Percentiles rank a stretch among this genome's conserved stretches.
Conservation (phyloP, 345 rosid species). For the Citrus sp. region DNA sequence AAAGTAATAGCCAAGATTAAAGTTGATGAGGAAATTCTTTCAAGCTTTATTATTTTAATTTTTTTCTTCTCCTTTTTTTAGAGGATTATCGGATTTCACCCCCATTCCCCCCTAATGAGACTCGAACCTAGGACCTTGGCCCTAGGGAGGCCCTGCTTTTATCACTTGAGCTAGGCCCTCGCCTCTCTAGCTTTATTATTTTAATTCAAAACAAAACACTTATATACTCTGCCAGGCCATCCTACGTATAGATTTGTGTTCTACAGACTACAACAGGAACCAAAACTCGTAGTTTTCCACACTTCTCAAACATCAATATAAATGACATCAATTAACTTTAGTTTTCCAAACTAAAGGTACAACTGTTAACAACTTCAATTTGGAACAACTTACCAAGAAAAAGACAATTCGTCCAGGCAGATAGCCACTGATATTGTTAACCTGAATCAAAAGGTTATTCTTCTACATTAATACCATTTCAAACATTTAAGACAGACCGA, state of each 20-base stretch:
- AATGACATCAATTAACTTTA: background rate
- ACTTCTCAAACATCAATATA: background rate
- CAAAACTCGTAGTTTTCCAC: background rate
- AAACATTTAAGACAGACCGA: background rate
- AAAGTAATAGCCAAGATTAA: background rate
- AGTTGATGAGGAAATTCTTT: background rate
- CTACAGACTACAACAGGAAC: background rate
- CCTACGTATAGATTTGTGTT: background rate
- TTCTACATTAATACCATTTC: conserved; percentile 4
- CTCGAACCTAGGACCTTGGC: too few species aligned
- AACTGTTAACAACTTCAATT: background rate
- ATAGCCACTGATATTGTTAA: conserved; percentile 97
- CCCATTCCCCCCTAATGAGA: too few species aligned
- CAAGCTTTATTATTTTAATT: background rate
- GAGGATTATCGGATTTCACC: too few species aligned
- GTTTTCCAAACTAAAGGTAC: background rate
- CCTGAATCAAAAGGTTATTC: conserved; percentile 44
- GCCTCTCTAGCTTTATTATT: background rate
- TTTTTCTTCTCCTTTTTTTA: too few species aligned
- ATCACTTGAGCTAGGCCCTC: too few species aligned
- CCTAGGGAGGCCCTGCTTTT: too few species aligned
- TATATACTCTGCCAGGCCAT: background rate
- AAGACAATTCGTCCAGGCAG: conserved; percentile 98
- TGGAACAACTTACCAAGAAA: conserved; percentile 71
- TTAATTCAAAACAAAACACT: background rate